phyloP scores from a whole-genome alignment of 257 asterid genomes.

The Salvia miltiorrhiza region DNA sequence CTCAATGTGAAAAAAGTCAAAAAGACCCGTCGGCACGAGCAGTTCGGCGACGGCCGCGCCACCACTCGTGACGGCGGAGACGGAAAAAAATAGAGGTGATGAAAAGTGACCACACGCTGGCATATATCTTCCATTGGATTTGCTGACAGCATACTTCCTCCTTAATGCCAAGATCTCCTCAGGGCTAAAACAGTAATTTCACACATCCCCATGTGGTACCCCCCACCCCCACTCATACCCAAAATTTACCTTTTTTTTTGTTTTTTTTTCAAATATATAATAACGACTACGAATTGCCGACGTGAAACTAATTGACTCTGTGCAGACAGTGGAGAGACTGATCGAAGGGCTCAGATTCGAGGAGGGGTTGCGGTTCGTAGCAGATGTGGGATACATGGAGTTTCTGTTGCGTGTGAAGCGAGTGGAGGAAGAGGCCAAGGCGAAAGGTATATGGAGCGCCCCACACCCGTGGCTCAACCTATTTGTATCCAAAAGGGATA shows the following conservation, averaged over 20 bases:
- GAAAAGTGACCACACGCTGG: slow-evolving; percentile 30
- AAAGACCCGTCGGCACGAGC: neutral
- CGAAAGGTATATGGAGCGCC: slow-evolving; percentile 79
- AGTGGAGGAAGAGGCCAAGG: slow-evolving; percentile 65
- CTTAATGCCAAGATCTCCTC: slow-evolving; percentile 29
- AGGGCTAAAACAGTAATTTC: slow-evolving; percentile 39
- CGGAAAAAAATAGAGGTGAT: neutral
- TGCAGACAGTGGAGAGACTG: slow-evolving; percentile 54
- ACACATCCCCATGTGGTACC: slow-evolving; percentile 30
- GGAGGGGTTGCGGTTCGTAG: slow-evolving; percentile 37
- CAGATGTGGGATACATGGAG: slow-evolving; percentile 51
- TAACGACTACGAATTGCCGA: neutral
- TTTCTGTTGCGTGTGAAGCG: slow-evolving; percentile 78
- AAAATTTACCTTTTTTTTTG: neutral
- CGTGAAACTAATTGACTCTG: too few species aligned
- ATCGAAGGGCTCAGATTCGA: slow-evolving; percentile 35
- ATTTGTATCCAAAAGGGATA: slow-evolving; percentile 61
- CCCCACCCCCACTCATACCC: slow-evolving; percentile 17
- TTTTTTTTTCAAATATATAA: too few species aligned
- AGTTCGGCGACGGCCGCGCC: too few species aligned
- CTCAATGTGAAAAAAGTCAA: slow-evolving; percentile 22
- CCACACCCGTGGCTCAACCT: slow-evolving; percentile 99
- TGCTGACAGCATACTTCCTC: slow-evolving; percentile 52
- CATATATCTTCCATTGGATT: slow-evolving; percentile 71
- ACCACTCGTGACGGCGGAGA: too few species aligned